phyloP scores from a whole-genome alignment of 371 early-diverging fungal species.

The Syncephalastrum sp. region DNA sequence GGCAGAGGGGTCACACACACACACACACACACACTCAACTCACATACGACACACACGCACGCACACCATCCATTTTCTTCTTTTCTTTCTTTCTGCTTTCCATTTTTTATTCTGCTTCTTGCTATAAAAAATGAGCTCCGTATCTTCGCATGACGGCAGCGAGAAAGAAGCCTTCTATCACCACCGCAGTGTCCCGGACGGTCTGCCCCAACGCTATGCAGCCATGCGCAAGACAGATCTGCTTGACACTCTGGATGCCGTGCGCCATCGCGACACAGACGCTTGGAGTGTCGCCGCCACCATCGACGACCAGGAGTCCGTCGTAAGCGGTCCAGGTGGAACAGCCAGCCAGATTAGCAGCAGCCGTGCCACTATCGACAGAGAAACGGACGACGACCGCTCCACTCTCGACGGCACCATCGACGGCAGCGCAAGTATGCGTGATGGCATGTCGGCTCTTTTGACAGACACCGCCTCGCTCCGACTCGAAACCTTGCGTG shows the following conservation, averaged over 20 bases:
- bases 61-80: constrained; percentile 7
- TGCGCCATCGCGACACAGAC: constrained; percentile 39
- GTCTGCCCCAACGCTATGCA: constrained; percentile 32
- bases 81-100: neutral
- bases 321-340: constrained; percentile 46
- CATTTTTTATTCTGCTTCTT: constrained; percentile 5
- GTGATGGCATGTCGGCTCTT: constrained; percentile 8
- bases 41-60: constrained; percentile 8
- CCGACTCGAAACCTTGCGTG: constrained; percentile 23
- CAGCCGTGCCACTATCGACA: constrained; percentile 21
- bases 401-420: constrained; percentile 33
- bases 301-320: constrained; percentile 52
- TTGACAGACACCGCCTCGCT: constrained; percentile 8
- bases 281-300: constrained; percentile 56
- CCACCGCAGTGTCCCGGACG: constrained; percentile 23
- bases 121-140: constrained; percentile 34
- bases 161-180: constrained; percentile 42
- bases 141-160: constrained; percentile 51
- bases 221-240: constrained; percentile 51
- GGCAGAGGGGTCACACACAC: constrained; percentile 1
- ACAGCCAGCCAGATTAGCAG: constrained; percentile 28
- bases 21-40: too few relatives aligned
- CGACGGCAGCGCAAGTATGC: constrained; percentile 14
- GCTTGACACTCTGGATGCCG: constrained; percentile 42
- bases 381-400: constrained; percentile 22